Conservation (phyloP, 768 basidiomycete genomes). For the Suillus placidus region DNA sequence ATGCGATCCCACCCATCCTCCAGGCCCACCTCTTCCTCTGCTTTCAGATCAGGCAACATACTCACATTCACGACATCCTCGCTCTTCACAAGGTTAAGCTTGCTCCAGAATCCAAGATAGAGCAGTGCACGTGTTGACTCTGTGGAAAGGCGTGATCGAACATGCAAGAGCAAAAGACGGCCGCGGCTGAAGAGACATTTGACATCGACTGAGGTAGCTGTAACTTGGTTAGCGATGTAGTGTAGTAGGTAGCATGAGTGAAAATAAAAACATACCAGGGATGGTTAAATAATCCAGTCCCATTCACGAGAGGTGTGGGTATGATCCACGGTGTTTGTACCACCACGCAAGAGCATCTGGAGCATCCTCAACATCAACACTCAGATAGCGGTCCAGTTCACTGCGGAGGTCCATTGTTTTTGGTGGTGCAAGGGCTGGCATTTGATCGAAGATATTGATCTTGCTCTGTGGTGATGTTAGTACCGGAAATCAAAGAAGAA, state of each 20-base stretch:
- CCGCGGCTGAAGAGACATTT: constrained; percentile 16
- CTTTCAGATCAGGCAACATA: constrained; percentile 5
- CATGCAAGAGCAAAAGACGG: constrained; percentile 20
- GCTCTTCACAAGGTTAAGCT: constrained; percentile 29
- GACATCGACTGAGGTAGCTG: constrained; percentile 18
- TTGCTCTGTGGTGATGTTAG: constrained; percentile 1
- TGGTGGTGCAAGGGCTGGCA: constrained; percentile 25
- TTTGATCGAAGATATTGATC: constrained; percentile 35
- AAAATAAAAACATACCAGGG: constrained; percentile 29
- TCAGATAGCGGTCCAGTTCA: constrained; percentile 36
- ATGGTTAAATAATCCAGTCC: constrained; percentile 37
- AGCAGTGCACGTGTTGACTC: constrained; percentile 30
- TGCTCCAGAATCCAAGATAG: constrained; percentile 40
- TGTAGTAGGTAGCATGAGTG: constrained; percentile 12
- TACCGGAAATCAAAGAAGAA: not conserved
- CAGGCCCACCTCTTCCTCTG: constrained; percentile 11
- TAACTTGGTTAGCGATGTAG: constrained; percentile 16
- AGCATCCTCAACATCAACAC: constrained; percentile 25
- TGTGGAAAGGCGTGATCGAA: constrained; percentile 25
- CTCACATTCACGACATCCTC: constrained; percentile 17
- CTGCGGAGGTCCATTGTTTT: constrained; percentile 18
- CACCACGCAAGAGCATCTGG: constrained; percentile 36
- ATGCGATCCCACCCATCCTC: constrained; percentile 18
- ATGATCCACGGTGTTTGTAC: constrained; percentile 23
- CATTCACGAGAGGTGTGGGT: constrained; percentile 37